These are phyloP conservation scores for Fraxinus quadrangulata DNA, from an alignment of 257 asterid genomes.

Conservation along the genomic window DNA sequence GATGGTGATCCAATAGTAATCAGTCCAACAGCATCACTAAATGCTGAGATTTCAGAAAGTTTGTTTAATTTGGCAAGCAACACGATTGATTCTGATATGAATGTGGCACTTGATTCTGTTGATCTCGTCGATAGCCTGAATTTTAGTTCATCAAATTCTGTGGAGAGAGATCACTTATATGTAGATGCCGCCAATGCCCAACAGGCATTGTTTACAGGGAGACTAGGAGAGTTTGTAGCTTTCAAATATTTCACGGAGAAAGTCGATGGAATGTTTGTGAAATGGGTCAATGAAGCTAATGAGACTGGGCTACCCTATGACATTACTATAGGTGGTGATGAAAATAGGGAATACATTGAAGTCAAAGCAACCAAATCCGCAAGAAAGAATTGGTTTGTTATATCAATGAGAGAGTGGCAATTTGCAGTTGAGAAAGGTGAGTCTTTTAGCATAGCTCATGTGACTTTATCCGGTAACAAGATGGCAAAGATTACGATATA, in stretches of 20 bases:
- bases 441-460: conserved; percentile 83
- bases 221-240: conserved; percentile 80
- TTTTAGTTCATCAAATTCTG: conserved; percentile 31
- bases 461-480: conserved; percentile 49
- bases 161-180: conserved; percentile 38
- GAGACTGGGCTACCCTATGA: conserved; percentile 94
- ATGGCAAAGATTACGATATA: conserved; percentile 67
- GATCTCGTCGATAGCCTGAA: conserved; percentile 33
- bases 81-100: conserved; percentile 28
- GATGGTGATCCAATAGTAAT: conserved; percentile 33
- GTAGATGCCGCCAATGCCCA: conserved; percentile 28
- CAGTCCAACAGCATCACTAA: conserved; percentile 26
- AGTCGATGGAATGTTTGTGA: conserved; percentile 46
- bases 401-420: conserved; percentile 87
- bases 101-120: conserved; percentile 30
- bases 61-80: conserved; percentile 29
- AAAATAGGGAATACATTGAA: conserved; percentile 65
- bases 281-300: conserved; percentile 76
- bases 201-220: conserved; percentile 73
- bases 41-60: conserved; percentile 34
- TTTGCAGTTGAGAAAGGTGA: conserved; percentile 90
- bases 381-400: conserved; percentile 68
- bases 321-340: conserved; percentile 55
- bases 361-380: conserved; percentile 75
- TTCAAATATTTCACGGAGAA: conserved; percentile 54